phyloP scores from a whole-genome alignment of 495 filamentous ascomycete species.

The Aspergillus kassunensis region DNA sequence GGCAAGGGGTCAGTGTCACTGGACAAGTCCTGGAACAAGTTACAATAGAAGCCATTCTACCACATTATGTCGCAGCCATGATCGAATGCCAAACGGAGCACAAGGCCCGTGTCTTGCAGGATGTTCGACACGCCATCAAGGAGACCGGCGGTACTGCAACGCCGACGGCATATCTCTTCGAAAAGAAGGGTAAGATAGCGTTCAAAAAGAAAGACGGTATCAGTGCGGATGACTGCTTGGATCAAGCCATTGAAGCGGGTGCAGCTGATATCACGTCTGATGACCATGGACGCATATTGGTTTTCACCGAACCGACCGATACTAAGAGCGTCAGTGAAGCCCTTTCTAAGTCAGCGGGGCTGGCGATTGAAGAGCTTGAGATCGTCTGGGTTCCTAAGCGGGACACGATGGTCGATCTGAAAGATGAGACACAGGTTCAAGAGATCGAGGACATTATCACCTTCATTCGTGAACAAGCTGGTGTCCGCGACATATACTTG shows the following conservation, averaged over 20 bases:
- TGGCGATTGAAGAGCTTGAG: slow-evolving; percentile 65
- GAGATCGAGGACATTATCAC: slow-evolving; percentile 45
- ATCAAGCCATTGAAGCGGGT: slow-evolving; percentile 80
- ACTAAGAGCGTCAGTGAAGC: slow-evolving; percentile 62
- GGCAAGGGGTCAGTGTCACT: slow-evolving; percentile 71
- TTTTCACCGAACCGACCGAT: slow-evolving; percentile 70
- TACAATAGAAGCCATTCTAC: slow-evolving; percentile 78
- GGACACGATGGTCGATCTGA: slow-evolving; percentile 63
- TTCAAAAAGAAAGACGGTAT: slow-evolving; percentile 61
- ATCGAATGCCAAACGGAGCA: slow-evolving; percentile 83
- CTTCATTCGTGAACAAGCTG: slow-evolving; percentile 53
- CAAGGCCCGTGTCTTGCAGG: slow-evolving; percentile 65
- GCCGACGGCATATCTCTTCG: slow-evolving; percentile 78
- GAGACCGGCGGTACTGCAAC: slow-evolving; percentile 62
- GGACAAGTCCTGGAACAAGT: slow-evolving; percentile 71
- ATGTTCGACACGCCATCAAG: slow-evolving; percentile 65
- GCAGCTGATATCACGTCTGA: slow-evolving; percentile 75
- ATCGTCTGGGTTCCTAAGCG: slow-evolving; percentile 84
- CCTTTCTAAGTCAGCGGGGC: slow-evolving; percentile 51
- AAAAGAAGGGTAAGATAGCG: slow-evolving; percentile 66
- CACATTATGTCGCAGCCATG: slow-evolving; percentile 71
- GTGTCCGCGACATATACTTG: slow-evolving; percentile 65
- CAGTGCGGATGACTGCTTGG: slow-evolving; percentile 70
- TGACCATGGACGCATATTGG: slow-evolving; percentile 62
- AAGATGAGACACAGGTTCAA: slow-evolving; percentile 49